Percentiles rank a stretch among this genome's conserved stretches.
phyloP scores from a whole-genome alignment of 306 rosid genomes.

The Comarum palustre region DNA sequence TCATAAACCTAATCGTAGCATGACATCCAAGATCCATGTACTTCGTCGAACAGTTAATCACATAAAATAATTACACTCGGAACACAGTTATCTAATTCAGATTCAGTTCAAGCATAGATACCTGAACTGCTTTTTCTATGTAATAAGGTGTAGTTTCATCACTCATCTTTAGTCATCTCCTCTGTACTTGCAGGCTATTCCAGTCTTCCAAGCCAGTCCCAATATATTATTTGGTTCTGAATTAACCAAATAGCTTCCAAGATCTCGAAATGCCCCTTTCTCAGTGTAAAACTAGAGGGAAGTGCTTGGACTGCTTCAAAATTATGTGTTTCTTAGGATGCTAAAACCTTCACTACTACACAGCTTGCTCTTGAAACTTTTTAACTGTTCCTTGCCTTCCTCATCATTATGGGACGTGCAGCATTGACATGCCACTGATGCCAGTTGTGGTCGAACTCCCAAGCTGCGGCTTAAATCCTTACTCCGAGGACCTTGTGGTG shows the following conservation, averaged over 20 bases:
- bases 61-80: neutral
- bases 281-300: constrained; percentile 65
- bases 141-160: constrained; percentile 40
- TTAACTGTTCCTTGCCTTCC: neutral
- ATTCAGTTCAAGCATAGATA: neutral
- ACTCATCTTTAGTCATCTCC: constrained; percentile 36
- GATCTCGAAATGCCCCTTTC: constrained; percentile 70
- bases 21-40: constrained; percentile 4
- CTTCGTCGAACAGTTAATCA: constrained; percentile 15
- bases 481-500: constrained; percentile 78
- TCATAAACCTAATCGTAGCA: constrained; percentile 55
- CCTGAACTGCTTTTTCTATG: constrained; percentile 17
- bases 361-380: neutral
- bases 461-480: constrained; percentile 92
- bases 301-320: constrained; percentile 57
- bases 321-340: constrained; percentile 30
- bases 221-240: constrained; percentile 29
- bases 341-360: too few relatives aligned
- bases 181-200: constrained; percentile 37
- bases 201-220: constrained; percentile 75
- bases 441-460: constrained; percentile 79
- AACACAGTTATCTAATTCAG: neutral
- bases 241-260: constrained; percentile 59
- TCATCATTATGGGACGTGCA: constrained; percentile 82
- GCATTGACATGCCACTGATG: constrained; percentile 68